Conservation (phyloP, 2,329 filamentous ascomycete genomes). For the Juglanconis sp. region DNA sequence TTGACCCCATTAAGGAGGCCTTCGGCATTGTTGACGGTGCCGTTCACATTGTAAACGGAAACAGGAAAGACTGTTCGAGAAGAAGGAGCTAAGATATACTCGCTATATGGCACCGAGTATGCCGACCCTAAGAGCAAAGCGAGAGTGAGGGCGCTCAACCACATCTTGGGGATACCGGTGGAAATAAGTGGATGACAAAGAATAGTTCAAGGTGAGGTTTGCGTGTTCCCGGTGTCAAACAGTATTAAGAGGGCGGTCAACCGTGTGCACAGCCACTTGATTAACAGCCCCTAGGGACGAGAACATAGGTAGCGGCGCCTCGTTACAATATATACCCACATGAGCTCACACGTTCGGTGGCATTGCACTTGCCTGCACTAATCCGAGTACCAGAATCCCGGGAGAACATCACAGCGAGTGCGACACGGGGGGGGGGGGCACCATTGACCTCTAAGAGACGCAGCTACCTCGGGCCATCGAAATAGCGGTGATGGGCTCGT, state of each 20-base stretch:
- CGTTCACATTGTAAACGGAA: slow-evolving; percentile 18
- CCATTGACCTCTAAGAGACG: background rate
- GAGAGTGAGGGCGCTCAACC: background rate
- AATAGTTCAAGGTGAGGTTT: background rate
- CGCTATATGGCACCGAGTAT: slow-evolving; percentile 11
- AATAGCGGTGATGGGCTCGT: slow-evolving; percentile 9
- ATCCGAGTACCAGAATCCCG: background rate
- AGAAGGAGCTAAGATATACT: slow-evolving; percentile 22
- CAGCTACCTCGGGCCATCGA: slow-evolving; percentile 11
- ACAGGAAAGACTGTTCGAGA: slow-evolving; percentile 19
- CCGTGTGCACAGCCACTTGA: background rate
- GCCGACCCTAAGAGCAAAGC: background rate
- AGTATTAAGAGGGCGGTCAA: background rate
- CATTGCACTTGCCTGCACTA: background rate
- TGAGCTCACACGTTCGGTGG: background rate
- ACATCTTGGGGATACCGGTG: background rate
- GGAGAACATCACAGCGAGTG: slow-evolving; percentile 11
- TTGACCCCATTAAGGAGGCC: slow-evolving; percentile 22
- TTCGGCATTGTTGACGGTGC: slow-evolving; percentile 18
- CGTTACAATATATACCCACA: background rate
- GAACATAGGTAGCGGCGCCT: background rate
- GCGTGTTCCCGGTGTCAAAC: background rate
- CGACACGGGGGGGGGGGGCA: background rate
- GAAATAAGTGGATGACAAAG: background rate
- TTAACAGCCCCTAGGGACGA: background rate